Conservation (phyloP, 768 basidiomycete genomes). For the Amanita phalloides region DNA sequence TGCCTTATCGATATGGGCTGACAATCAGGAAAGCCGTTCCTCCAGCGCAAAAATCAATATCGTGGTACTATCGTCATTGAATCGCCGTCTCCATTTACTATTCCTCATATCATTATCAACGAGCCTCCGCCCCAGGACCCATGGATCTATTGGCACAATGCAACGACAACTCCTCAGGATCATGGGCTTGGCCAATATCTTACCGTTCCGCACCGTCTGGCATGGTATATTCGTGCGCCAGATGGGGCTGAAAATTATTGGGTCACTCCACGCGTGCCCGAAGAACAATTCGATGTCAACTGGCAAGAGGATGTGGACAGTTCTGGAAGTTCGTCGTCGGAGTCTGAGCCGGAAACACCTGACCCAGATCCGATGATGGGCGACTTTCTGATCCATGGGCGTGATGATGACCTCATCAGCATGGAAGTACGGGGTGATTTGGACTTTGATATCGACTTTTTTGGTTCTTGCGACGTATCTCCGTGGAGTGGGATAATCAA, state of each 20-base stretch:
- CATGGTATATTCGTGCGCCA: conserved; percentile 2
- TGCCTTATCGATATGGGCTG: not conserved
- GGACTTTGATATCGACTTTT: not conserved
- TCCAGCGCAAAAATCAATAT: conserved; percentile 13
- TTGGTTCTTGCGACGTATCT: not conserved
- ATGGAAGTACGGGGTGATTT: not conserved
- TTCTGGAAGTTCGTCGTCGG: not conserved
- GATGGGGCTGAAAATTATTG: not conserved
- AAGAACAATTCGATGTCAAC: not conserved
- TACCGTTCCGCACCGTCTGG: conserved; percentile 14
- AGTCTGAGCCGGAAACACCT: conserved; percentile 5
- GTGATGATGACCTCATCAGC: not conserved
- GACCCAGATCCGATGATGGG: not conserved
- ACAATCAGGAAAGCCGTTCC: conserved; percentile 19
- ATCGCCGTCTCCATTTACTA: conserved; percentile 28
- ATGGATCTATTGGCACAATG: conserved; percentile 25
- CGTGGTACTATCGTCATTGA: conserved; percentile 30
- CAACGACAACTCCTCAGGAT: conserved; percentile 25
- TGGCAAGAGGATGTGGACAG: conserved; percentile 1
- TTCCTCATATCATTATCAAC: conserved; percentile 36
- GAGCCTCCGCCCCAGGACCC: conserved; percentile 27
- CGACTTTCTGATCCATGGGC: not conserved
- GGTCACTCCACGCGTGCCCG: not conserved
- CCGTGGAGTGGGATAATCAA: not conserved
- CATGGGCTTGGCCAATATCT: conserved; percentile 22